A percentile compares a stretch with the other conserved stretches of the same genome.
These are phyloP conservation scores for Retiboletus fuscus DNA, from an alignment of 1,284 basidiomycete species.

Conservation along the genomic window DNA sequence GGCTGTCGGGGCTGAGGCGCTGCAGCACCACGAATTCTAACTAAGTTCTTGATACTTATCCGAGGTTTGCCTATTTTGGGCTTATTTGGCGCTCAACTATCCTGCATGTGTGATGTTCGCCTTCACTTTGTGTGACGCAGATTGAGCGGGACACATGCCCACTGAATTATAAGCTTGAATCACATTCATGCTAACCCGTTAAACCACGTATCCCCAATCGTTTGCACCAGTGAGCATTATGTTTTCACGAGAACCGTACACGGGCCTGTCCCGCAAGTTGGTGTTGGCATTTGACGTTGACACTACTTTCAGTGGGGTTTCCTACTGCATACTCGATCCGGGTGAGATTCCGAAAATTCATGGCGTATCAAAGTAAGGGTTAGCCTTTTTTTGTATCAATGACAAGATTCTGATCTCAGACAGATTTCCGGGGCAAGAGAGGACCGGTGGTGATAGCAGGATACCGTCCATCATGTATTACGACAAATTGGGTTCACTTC, in stretches of 20 bases:
- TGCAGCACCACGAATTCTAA: no score
- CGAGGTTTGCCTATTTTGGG: neutral
- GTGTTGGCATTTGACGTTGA: slow-evolving; percentile 64
- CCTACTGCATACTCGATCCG: slow-evolving; percentile 60
- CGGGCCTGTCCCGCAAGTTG: slow-evolving; percentile 53
- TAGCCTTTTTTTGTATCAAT: neutral
- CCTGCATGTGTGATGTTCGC: neutral
- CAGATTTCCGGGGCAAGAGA: slow-evolving; percentile 57
- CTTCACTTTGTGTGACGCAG: neutral
- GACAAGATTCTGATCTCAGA: slow-evolving; percentile 10
- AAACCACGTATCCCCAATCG: neutral
- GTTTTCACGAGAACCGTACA: slow-evolving; percentile 47
- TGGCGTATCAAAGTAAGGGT: slow-evolving; percentile 54
- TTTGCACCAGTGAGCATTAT: slow-evolving; percentile 25
- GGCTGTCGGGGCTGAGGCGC: slow-evolving; percentile 63
- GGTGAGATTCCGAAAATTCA: slow-evolving; percentile 58
- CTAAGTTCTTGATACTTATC: no score
- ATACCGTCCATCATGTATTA: no score
- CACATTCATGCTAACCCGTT: neutral
- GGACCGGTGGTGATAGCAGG: slow-evolving; percentile 57
- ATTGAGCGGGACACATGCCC: slow-evolving; percentile 15
- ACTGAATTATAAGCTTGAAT: slow-evolving; percentile 22
- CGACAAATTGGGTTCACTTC: slow-evolving; percentile 54
- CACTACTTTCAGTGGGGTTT: slow-evolving; percentile 63
- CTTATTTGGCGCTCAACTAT: slow-evolving; percentile 12